Conservation (phyloP, 1,284 basidiomycete species). For the Hemileia vastatrix region DNA sequence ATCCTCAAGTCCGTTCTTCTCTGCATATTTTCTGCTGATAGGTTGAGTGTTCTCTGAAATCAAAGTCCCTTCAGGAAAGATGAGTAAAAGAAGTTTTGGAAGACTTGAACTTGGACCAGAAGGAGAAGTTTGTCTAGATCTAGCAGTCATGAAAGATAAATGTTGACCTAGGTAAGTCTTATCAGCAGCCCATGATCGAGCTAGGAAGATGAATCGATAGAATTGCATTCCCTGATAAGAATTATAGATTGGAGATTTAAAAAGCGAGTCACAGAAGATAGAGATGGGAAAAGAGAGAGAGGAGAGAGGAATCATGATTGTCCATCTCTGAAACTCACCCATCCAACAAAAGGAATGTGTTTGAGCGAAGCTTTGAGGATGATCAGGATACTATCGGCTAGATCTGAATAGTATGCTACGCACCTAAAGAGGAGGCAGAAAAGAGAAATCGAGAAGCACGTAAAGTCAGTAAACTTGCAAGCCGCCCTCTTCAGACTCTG, state of each 20-base stretch:
- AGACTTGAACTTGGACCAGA: not conserved
- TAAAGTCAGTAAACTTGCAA: no score
- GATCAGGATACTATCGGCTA: slow-evolving; percentile 32
- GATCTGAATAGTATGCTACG: slow-evolving; percentile 34
- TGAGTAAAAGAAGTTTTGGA: slow-evolving; percentile 29
- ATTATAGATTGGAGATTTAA: not conserved
- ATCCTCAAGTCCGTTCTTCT: slow-evolving; percentile 34
- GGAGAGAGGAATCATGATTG: not conserved
- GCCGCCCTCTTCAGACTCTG: no score
- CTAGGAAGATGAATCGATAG: slow-evolving; percentile 37
- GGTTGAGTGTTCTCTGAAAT: slow-evolving; percentile 34
- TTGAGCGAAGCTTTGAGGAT: slow-evolving; percentile 34
- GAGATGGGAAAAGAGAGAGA: not conserved
- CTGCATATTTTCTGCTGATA: slow-evolving; percentile 33
- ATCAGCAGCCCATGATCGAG: slow-evolving; percentile 32
- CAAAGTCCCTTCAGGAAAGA: slow-evolving; percentile 39
- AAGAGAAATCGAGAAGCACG: not conserved
- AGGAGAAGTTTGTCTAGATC: not conserved
- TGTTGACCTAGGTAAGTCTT: slow-evolving; percentile 29
- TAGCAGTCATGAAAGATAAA: slow-evolving; percentile 25
- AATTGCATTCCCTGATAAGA: slow-evolving; percentile 33
- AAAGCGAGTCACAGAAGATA: not conserved
- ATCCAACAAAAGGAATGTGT: slow-evolving; percentile 36
- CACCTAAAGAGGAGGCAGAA: not conserved
- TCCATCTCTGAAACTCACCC: slow-evolving; percentile 17